These are phyloP conservation scores for Calvatia gigantea DNA, from an alignment of 768 basidiomycete species.

Conservation along the genomic window DNA sequence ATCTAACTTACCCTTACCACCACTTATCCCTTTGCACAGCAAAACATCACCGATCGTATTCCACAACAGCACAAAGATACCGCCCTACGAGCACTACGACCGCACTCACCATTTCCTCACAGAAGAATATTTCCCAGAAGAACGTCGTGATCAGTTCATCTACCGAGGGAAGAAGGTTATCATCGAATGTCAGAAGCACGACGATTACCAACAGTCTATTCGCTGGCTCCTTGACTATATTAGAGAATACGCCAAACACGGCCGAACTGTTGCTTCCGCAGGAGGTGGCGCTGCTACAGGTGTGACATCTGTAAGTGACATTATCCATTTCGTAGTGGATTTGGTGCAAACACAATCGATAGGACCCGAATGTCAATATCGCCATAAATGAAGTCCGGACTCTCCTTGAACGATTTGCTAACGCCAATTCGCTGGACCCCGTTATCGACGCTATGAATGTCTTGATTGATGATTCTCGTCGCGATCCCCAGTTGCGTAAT, in stretches of 20 bases:
- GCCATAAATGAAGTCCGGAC: conserved; percentile 66
- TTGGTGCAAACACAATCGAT: not conserved
- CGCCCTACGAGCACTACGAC: conserved; percentile 49
- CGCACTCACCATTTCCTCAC: conserved; percentile 63
- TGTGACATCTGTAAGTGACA: conserved; percentile 24
- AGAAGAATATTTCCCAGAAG: conserved; percentile 88
- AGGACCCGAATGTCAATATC: conserved; percentile 55
- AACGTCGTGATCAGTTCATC: conserved; percentile 89
- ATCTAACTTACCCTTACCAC: not conserved
- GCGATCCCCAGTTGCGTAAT: conserved; percentile 68
- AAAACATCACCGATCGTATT: conserved; percentile 43
- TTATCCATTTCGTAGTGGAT: not conserved
- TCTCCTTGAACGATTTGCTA: conserved; percentile 89
- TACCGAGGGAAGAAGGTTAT: conserved; percentile 92
- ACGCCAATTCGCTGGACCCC: conserved; percentile 59
- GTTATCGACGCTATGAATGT: conserved; percentile 69
- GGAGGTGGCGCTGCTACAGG: conserved; percentile 19
- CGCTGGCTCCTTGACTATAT: conserved; percentile 67
- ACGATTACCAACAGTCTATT: conserved; percentile 81
- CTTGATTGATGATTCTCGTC: conserved; percentile 68
- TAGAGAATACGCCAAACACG: conserved; percentile 59
- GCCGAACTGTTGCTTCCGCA: conserved; percentile 24
- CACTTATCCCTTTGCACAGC: conserved; percentile 17
- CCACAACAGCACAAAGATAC: conserved; percentile 67
- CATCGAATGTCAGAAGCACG: conserved; percentile 89